Percentiles rank a stretch among this genome's conserved stretches.
Evolutionary conservation across 495 filamentous ascomycete genomes (phyloP).

Genomic region (Penicillium soppii): DNA sequence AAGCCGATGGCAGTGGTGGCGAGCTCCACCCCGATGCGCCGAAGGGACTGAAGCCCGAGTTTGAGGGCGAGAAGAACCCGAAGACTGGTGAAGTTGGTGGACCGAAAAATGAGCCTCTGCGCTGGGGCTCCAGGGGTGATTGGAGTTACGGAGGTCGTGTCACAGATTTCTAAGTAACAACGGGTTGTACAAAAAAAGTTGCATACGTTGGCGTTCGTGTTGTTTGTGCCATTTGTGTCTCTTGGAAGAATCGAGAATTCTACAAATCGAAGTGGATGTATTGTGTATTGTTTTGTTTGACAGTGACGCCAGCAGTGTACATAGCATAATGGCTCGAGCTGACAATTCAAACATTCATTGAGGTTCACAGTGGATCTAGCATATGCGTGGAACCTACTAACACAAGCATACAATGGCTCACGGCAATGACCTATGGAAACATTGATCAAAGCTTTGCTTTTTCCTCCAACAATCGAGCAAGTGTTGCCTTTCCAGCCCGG

Average conservation of each 20-base stretch:
- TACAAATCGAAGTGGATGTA: no score
- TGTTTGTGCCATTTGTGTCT: no score
- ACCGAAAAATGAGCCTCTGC: constrained; percentile 94
- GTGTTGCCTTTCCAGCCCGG: constrained; percentile 73
- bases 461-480: constrained; percentile 42
- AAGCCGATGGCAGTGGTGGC: constrained; percentile 53
- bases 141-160: constrained; percentile 96
- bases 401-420: background rate
- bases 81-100: constrained; percentile 96
- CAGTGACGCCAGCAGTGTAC: background rate
- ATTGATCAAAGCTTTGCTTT: constrained; percentile 25
- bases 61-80: constrained; percentile 89
- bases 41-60: constrained; percentile 80
- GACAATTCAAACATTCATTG: background rate
- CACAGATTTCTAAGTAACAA: constrained; percentile 73
- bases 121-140: constrained; percentile 80
- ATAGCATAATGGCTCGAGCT: background rate
- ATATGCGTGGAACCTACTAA: background rate
- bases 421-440: background rate
- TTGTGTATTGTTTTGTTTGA: background rate
- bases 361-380: background rate
- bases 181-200: background rate
- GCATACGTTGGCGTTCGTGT: constrained; percentile 26
- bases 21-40: constrained; percentile 70
- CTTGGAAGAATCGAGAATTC: no score